Evolutionary conservation across 306 rosid genomes (phyloP).

Genomic region (Dicorynia guianensis): DNA sequence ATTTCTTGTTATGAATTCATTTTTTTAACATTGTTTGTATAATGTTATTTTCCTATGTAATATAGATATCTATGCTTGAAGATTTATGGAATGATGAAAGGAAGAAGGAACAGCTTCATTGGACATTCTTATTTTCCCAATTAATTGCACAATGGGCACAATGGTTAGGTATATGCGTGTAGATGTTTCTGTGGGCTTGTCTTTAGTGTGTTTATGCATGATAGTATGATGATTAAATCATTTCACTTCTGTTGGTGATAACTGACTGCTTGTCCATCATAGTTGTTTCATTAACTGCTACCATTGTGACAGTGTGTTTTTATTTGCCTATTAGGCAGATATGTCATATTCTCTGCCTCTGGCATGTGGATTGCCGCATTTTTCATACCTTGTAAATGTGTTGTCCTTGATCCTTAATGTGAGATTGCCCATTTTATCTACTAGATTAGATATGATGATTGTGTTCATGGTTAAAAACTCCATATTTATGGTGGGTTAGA

Average conservation of each 20-base stretch:
- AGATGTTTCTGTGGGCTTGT: constrained; percentile 32
- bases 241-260: constrained; percentile 20
- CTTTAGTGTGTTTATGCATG: constrained; percentile 6
- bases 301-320: constrained; percentile 2
- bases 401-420: constrained; percentile 22
- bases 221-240: background rate
- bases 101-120: constrained; percentile 76
- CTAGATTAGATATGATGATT: background rate
- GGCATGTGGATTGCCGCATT: constrained; percentile 3
- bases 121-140: constrained; percentile 83
- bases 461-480: background rate
- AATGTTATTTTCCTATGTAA: background rate
- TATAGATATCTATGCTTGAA: constrained; percentile 55
- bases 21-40: background rate
- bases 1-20: constrained; percentile 16
- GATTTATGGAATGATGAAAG: constrained; percentile 81
- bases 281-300: background rate
- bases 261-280: background rate
- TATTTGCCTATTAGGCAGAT: background rate
- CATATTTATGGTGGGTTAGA: background rate
- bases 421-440: background rate
- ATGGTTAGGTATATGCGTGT: constrained; percentile 72
- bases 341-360: background rate
- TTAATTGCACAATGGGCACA: constrained; percentile 90
- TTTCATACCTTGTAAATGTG: background rate